Base-by-base conservation (phyloP, 768 basidiomycete genomes). In the Tulasnella sp. region DNA sequence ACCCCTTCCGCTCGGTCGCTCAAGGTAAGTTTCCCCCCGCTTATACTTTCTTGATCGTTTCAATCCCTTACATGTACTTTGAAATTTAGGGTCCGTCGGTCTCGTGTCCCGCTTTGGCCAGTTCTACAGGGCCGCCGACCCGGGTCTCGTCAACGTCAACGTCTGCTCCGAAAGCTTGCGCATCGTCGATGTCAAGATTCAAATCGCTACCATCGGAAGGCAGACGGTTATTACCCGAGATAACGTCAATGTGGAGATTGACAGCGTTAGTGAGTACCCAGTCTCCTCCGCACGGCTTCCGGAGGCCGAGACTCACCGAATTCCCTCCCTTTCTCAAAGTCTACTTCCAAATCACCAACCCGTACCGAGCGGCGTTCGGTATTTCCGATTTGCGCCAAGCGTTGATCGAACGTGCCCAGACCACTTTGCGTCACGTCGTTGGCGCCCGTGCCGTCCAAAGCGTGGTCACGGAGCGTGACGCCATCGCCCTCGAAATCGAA, bases 401-500 rank as follows among this genome's bases (percentile, higher is more conserved):
- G 0, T 91, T 95, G 81, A 86, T 91, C 73, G 94, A 95, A 85
- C 92, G 94, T 81, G 92, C 94, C 0, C 94, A 98, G 87, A 98
- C 97, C 2, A 99, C 97, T 21, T 89, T 99, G 31, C 92, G 97
- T n/a, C 96, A 98, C 83, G 96, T 99, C 84, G 96, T 98, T 44
- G 97, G 97, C 81, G 94, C 95, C 3, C 93, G 95, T 34, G 92
- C 93, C 0, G 94, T 99, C n/a, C 97, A 99, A 86, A 92, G 91
- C 83, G 94, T 99, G 79, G 95, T 99, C 81, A 97, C 96, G 3
- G 97, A 99, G 86, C 94, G 97, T 81, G 97, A 99, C 83, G 96
- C 93, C 58, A 96, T 98, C 81, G 97, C 97, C 14, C 92, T 93
- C 83, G 97, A 99, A 86, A 98, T 99, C 81, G 97, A 96, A 76